Evolutionary conservation across 2,329 filamentous ascomycete genomes (phyloP), one percentile per base, ranked within the genome.

Genomic region (Xylariaceae sp.): DNA sequence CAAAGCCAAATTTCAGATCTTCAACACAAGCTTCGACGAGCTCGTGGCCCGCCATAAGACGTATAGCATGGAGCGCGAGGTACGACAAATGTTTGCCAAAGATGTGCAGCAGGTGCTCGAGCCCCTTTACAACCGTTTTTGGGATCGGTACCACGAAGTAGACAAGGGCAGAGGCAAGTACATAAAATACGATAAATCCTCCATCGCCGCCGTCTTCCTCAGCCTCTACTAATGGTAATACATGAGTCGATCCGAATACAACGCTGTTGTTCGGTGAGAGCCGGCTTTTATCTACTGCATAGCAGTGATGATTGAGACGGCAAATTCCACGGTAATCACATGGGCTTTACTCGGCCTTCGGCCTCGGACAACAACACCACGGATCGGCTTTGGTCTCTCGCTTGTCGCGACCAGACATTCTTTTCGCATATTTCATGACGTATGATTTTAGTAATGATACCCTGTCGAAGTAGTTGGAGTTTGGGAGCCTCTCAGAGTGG

Each of bases 91-190:
- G 70, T 80, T 97, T 62, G 85, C 83, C 14, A 84, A 86, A 60
- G 91, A 96, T 64, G 86, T 97, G 56, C 89, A 94, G 67, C 85
- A 86, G 61, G 89, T 96, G 72, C 85, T 99, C 48, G 92, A 97
- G 71, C 91, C 92, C 47, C 77, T 99, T 12, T 99, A 99, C 72
- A 87, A 87, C 54, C 81, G 94, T 41, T 99, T 99, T 71, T 97
- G 90, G 84, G 94, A 97, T 70, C 82, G 92, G 27, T 99, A 99
- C 67, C 91, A 96, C 67, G 94, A 97, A 71, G 85, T 97, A 57
- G 92, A 97, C 71, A 96, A 96, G 75, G 94, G 94, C 52, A 95
- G 91, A 72, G 92, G 92, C 59, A 99, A 99, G 71, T 95, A 97
- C 70, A 90, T 95, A 67, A 96, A 95, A 74, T 97, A 96, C 67